Evolutionary conservation across 2,329 filamentous ascomycete genomes (phyloP).

Genomic region (Albophoma yamanashiensis): DNA sequence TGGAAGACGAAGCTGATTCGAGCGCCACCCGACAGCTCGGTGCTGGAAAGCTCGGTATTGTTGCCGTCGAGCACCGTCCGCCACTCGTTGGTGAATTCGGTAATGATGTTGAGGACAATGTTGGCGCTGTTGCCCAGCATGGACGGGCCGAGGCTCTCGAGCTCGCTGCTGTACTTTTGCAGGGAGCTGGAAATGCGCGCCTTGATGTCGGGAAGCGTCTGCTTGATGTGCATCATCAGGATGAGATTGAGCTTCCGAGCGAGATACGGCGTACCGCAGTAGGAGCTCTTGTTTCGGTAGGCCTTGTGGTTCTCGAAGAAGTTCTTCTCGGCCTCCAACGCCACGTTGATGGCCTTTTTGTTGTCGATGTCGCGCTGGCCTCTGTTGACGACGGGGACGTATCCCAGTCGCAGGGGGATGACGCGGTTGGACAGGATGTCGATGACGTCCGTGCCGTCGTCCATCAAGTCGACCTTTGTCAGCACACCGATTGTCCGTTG

Average conservation of each 20-base stretch:
- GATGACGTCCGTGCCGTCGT: constrained; percentile 95
- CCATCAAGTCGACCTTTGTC: constrained; percentile 98
- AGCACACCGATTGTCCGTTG: constrained; percentile 97
- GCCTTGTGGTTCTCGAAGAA: constrained; percentile 99
- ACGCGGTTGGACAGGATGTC: constrained; percentile 97
- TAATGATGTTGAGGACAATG: constrained; percentile 97
- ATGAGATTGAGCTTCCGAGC: constrained; percentile 96
- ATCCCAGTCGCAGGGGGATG: constrained; percentile 87
- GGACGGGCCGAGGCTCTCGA: constrained; percentile 77
- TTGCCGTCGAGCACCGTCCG: constrained; percentile 92
- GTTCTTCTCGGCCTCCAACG: constrained; percentile 86
- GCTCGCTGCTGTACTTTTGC: constrained; percentile 79
- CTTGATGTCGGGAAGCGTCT: constrained; percentile 97
- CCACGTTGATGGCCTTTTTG: constrained; percentile 85
- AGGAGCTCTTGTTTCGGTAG: constrained; percentile 95
- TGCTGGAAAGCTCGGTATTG: constrained; percentile 89
- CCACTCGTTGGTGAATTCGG: constrained; percentile 97
- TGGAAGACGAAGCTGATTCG: constrained; percentile 99
- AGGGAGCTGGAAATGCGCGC: constrained; percentile 88
- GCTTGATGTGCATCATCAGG: constrained; percentile 99
- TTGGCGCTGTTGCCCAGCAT: constrained; percentile 94
- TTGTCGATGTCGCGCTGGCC: constrained; percentile 98
- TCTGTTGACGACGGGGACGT: constrained; percentile 95
- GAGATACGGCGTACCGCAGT: constrained; percentile 95
- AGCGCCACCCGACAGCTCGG: constrained; percentile 89